Percentiles rank a stretch among this genome's conserved stretches.
These are phyloP conservation scores for Lipomyces sp. DNA, from an alignment of 805 yeast species.

Conservation along the genomic window DNA sequence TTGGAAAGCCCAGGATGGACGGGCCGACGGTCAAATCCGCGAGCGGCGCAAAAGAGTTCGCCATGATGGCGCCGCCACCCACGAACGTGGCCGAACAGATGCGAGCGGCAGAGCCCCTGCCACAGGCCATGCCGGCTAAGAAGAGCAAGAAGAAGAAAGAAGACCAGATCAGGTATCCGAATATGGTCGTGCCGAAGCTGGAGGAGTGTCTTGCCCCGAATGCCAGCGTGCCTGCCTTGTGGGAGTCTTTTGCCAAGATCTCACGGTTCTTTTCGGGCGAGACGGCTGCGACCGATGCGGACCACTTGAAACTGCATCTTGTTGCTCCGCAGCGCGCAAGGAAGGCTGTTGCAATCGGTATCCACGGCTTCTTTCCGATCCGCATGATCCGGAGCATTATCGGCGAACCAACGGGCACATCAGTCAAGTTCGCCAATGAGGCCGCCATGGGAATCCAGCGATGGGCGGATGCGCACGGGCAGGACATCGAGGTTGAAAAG, in stretches of 20 bases:
- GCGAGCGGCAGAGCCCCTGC: slow-evolving; percentile 2
- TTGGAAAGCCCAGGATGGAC: slow-evolving; percentile 12
- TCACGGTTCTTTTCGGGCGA: not conserved
- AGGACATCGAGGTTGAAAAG: slow-evolving; percentile 64
- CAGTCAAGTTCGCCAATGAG: slow-evolving; percentile 82
- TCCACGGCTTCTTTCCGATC: slow-evolving; percentile 95
- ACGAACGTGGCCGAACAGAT: slow-evolving; percentile 7
- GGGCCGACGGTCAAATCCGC: slow-evolving; percentile 22
- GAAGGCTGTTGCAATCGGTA: slow-evolving; percentile 79
- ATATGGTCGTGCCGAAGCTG: slow-evolving; percentile 18
- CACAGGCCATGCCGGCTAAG: slow-evolving; percentile 2
- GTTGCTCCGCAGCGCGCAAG: slow-evolving; percentile 15
- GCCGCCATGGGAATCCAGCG: slow-evolving; percentile 74
- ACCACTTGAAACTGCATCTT: slow-evolving; percentile 8
- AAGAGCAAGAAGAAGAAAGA: slow-evolving; percentile 20
- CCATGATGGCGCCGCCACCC: slow-evolving; percentile 24
- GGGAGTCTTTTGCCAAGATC: slow-evolving; percentile 7
- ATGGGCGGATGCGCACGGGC: slow-evolving; percentile 52
- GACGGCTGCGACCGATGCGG: not conserved
- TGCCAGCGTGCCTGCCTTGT: slow-evolving; percentile 3
- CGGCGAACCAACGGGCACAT: slow-evolving; percentile 97
- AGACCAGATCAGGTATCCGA: slow-evolving; percentile 20
- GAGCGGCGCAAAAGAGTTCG: slow-evolving; percentile 23
- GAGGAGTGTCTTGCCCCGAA: slow-evolving; percentile 21
- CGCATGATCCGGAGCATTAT: slow-evolving; percentile 77